Percentiles rank a stretch among this genome's conserved stretches.
These are phyloP conservation scores for Panicum miliaceum DNA, from an alignment of 176 grass and related monocot genomes.

Conservation along the genomic window DNA sequence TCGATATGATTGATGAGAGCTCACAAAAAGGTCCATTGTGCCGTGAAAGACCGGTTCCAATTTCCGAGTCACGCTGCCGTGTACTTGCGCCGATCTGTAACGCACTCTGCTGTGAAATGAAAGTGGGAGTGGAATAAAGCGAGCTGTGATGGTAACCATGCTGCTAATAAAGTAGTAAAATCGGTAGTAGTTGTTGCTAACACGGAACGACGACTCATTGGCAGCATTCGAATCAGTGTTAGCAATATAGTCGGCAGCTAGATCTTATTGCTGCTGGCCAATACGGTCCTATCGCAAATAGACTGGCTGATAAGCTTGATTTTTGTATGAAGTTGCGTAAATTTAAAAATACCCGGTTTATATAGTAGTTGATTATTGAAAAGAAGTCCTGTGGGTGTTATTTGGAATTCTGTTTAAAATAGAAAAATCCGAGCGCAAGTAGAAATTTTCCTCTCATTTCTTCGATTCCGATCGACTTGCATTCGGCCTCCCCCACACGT, in stretches of 20 bases:
- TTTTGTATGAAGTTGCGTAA: background rate
- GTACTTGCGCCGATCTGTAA: background rate
- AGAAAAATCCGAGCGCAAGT: no score
- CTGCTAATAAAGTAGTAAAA: background rate
- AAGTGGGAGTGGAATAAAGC: background rate
- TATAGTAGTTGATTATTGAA: no score
- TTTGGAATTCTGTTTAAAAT: no score
- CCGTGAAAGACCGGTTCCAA: background rate
- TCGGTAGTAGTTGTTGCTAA: background rate
- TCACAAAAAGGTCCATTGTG: background rate
- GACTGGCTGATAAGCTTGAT: background rate
- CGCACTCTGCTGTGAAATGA: background rate
- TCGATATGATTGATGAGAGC: background rate
- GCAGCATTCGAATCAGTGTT: background rate
- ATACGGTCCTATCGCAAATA: background rate
- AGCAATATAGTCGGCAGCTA: background rate
- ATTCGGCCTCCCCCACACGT: no score
- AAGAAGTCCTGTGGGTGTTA: no score
- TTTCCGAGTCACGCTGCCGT: background rate
- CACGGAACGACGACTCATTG: background rate
- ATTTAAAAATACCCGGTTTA: no score
- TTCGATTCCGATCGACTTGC: no score
- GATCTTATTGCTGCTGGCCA: background rate
- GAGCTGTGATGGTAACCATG: background rate
- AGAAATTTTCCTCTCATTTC: no score